A percentile compares a stretch with the other conserved stretches of the same genome.
phyloP scores from a whole-genome alignment of 441 rosid species.

The Breynia disticha region DNA sequence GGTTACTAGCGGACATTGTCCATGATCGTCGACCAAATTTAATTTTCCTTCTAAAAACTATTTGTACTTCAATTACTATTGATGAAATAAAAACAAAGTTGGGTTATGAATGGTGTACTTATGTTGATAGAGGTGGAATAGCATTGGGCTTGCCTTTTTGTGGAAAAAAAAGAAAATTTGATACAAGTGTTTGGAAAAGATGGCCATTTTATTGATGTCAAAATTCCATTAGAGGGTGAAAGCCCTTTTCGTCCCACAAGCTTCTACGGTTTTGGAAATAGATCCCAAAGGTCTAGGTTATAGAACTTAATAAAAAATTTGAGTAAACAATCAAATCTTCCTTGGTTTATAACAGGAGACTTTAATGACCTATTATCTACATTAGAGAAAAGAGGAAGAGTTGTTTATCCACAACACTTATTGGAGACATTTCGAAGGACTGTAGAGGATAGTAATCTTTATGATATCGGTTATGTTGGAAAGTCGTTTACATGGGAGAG shows the following conservation, averaged over 20 bases:
- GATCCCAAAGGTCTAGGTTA: neutral
- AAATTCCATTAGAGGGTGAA: neutral
- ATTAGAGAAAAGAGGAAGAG: neutral
- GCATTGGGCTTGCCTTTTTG: no score
- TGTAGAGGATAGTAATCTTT: neutral
- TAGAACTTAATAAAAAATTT: neutral
- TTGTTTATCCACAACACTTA: neutral
- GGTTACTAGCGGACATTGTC: neutral
- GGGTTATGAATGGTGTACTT: no score
- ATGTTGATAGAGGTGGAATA: no score
- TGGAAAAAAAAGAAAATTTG: neutral
- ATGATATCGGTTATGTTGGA: neutral
- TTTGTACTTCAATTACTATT: neutral
- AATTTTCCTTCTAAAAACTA: neutral
- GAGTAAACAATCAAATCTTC: no score
- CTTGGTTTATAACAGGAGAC: neutral
- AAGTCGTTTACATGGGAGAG: neutral
- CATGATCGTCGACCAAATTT: neutral
- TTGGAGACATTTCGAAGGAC: neutral
- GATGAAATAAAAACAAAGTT: no score
- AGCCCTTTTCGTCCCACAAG: neutral
- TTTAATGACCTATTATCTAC: neutral
- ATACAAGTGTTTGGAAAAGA: neutral
- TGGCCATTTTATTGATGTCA: neutral
- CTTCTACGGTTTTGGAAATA: neutral